phyloP scores from a whole-genome alignment of 2,329 filamentous ascomycete species.

The Coniochaeta prunicola region DNA sequence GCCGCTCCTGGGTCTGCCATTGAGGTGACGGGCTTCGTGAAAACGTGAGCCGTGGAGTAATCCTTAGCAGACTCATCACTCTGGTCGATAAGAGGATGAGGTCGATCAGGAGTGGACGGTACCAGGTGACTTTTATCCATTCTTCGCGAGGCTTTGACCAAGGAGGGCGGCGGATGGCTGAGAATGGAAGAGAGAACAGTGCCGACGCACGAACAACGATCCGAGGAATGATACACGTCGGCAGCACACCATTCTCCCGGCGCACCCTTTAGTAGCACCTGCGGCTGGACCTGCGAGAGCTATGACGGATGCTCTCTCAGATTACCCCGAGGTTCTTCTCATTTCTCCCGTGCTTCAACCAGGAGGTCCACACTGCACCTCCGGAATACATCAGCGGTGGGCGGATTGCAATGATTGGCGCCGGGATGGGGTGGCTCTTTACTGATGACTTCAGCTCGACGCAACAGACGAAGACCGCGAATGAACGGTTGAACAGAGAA shows the following conservation, averaged over 20 bases:
- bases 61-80: not conserved
- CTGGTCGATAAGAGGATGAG: not conserved
- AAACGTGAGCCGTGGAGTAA: conserved; percentile 11
- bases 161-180: too few species aligned
- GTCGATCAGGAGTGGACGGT: not conserved
- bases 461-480: not conserved
- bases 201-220: not conserved
- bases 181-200: not conserved
- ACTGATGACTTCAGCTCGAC: not conserved
- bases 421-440: not conserved
- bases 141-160: not conserved
- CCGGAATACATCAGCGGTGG: not conserved
- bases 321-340: not conserved
- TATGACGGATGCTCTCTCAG: not conserved
- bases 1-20: conserved; percentile 1
- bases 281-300: not conserved
- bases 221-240: not conserved
- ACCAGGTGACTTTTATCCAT: conserved; percentile 16
- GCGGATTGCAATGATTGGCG: not conserved
- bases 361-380: not conserved
- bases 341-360: not conserved
- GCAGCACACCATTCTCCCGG: not conserved
- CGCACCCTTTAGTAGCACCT: not conserved
- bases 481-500: not conserved
- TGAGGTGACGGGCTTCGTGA: conserved; percentile 10